These are phyloP conservation scores for Penicillium sp. DNA, from an alignment of 2,329 filamentous ascomycete genomes.

Conservation along the genomic window DNA sequence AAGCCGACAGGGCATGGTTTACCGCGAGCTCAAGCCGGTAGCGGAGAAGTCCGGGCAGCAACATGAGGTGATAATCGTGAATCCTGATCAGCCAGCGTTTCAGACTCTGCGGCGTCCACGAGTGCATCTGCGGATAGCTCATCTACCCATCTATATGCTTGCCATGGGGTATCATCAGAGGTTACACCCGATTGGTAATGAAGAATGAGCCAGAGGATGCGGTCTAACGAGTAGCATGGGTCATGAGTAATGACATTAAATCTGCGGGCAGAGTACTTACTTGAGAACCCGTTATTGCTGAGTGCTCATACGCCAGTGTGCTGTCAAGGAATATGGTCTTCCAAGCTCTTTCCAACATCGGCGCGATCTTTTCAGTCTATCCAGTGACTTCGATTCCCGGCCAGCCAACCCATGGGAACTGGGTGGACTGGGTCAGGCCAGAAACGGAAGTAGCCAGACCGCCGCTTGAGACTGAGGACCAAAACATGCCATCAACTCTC, in stretches of 20 bases:
- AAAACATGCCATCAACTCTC: slow-evolving; percentile 73
- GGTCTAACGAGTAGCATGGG: slow-evolving; percentile 54
- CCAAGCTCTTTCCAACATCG: slow-evolving; percentile 65
- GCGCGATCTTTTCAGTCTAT: slow-evolving; percentile 66
- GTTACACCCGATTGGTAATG: slow-evolving; percentile 14
- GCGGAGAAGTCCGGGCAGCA: slow-evolving; percentile 84
- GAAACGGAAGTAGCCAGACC: slow-evolving; percentile 86
- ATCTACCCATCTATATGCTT: slow-evolving; percentile 84
- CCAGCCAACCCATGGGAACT: slow-evolving; percentile 96
- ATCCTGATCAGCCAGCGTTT: slow-evolving; percentile 92
- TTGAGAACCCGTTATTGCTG: slow-evolving; percentile 96
- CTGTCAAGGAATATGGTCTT: slow-evolving; percentile 84
- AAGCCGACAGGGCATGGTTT: slow-evolving; percentile 92
- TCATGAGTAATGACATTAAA: neutral
- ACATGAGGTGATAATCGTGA: slow-evolving; percentile 94
- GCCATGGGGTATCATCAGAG: slow-evolving; percentile 52
- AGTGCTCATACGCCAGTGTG: slow-evolving; percentile 83
- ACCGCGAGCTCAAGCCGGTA: slow-evolving; percentile 63
- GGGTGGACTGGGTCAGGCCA: slow-evolving; percentile 80
- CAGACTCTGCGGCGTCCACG: slow-evolving; percentile 73
- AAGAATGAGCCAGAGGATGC: slow-evolving; percentile 86
- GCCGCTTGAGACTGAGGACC: slow-evolving; percentile 85
- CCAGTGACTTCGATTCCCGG: slow-evolving; percentile 82
- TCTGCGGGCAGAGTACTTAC: slow-evolving; percentile 54
- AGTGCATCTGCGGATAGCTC: slow-evolving; percentile 81